phyloP scores from a whole-genome alignment of 2,329 filamentous ascomycete genomes.

The Anthostomella pinea region DNA sequence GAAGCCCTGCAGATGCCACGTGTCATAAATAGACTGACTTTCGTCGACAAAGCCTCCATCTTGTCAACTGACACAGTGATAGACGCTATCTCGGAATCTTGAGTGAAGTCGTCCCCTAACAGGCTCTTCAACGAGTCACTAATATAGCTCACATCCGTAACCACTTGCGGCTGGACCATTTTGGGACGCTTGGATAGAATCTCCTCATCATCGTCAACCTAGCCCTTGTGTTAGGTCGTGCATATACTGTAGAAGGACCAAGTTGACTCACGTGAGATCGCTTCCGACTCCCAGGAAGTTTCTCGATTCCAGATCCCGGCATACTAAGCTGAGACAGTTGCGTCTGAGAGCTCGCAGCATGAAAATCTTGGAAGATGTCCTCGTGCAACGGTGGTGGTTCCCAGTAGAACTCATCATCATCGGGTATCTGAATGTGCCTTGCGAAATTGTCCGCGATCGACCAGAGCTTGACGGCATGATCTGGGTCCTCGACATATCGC shows the following conservation, averaged over 20 bases:
- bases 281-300: slow-evolving; percentile 37
- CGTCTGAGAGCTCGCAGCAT: slow-evolving; percentile 34
- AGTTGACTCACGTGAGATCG: slow-evolving; percentile 44
- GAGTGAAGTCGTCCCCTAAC: slow-evolving; percentile 21
- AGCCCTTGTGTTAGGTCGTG: slow-evolving; percentile 19
- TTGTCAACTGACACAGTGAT: slow-evolving; percentile 29
- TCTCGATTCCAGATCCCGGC: slow-evolving; percentile 10
- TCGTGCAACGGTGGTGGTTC: slow-evolving; percentile 46
- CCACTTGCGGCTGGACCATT: slow-evolving; percentile 25
- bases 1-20: too few species aligned
- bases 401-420: slow-evolving; percentile 41
- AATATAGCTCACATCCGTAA: slow-evolving; percentile 25
- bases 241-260: background rate
- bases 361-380: slow-evolving; percentile 47
- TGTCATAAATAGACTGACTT: slow-evolving; percentile 22
- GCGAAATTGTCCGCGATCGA: slow-evolving; percentile 47
- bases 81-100: slow-evolving; percentile 22
- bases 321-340: slow-evolving; percentile 29
- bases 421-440: slow-evolving; percentile 40
- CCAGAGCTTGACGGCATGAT: slow-evolving; percentile 42
- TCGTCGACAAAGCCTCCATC: slow-evolving; percentile 31
- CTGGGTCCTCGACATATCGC: slow-evolving; percentile 38
- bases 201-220: slow-evolving; percentile 35
- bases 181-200: slow-evolving; percentile 31
- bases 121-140: slow-evolving; percentile 32